Percentiles rank a stretch among this genome's conserved stretches.
Evolutionary conservation across 2,329 filamentous ascomycete species (phyloP).

Genomic region (Colletotrichum sp.): DNA sequence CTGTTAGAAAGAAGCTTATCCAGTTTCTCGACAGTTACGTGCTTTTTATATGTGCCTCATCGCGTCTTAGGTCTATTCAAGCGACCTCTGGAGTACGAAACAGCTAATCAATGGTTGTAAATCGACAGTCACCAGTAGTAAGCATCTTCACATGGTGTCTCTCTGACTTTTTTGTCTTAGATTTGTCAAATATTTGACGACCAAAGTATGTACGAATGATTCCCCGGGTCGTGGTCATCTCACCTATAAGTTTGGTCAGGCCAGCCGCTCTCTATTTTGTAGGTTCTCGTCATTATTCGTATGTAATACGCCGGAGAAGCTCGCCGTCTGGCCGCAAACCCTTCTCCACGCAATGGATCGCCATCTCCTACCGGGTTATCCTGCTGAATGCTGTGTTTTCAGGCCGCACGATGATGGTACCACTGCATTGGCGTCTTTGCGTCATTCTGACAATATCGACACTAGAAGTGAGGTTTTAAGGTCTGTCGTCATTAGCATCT

Average conservation of each 20-base stretch:
- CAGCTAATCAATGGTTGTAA: accelerated
- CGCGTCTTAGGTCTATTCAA: accelerated
- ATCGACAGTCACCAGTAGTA: too few relatives aligned
- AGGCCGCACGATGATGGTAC: too few relatives aligned
- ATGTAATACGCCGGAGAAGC: accelerated
- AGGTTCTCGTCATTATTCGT: not conserved
- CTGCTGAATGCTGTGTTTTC: too few relatives aligned
- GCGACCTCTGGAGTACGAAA: too few relatives aligned
- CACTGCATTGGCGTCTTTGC: not conserved
- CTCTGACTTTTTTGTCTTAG: accelerated
- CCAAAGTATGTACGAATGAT: accelerated
- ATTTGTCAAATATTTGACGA: not conserved
- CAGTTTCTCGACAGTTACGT: accelerated
- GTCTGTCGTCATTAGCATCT: not conserved
- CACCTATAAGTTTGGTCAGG: not conserved
- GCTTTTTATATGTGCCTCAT: accelerated
- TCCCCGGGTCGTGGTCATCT: accelerated
- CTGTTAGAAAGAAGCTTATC: accelerated
- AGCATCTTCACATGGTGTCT: too few relatives aligned
- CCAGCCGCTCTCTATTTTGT: accelerated
- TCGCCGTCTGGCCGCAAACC: accelerated
- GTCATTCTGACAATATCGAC: not conserved
- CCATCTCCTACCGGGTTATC: accelerated
- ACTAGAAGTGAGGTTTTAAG: accelerated
- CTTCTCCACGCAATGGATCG: not conserved